phyloP scores from a whole-genome alignment of 139 green algal genomes.

The Desmodesmus armatus region DNA sequence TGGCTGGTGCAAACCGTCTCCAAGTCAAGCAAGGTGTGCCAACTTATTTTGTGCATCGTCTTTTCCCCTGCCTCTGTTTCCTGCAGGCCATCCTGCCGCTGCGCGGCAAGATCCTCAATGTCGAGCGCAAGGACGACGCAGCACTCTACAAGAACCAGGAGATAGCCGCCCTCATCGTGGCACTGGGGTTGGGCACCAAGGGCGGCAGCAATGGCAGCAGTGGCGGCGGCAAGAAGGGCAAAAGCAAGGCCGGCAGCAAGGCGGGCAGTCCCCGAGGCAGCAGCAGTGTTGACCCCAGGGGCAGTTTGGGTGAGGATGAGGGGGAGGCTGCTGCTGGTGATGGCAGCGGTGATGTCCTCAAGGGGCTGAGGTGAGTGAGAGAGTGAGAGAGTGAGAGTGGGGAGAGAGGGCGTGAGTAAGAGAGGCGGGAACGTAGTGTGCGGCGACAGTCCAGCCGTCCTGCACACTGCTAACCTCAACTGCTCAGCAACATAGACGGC shows the following conservation, averaged over 20 bases:
- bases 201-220: slow-evolving; percentile 50
- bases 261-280: neutral
- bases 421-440: neutral
- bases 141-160: slow-evolving; percentile 96
- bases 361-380: slow-evolving; percentile 34
- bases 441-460: neutral
- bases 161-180: slow-evolving; percentile 93
- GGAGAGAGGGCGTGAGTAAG: neutral
- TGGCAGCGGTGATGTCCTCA: neutral
- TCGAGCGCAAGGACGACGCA: slow-evolving; percentile 79
- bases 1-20: no score
- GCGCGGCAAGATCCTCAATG: slow-evolving; percentile 98
- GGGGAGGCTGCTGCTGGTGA: slow-evolving; percentile 13
- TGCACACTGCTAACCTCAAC: neutral
- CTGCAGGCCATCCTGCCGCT: slow-evolving; percentile 94
- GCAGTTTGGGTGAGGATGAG: neutral
- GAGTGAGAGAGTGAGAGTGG: no score
- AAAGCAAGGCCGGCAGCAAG: slow-evolving; percentile 32
- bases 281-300: neutral
- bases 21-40: no score
- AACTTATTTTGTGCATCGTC: no score
- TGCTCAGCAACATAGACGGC: neutral
- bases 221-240: slow-evolving; percentile 28
- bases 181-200: slow-evolving; percentile 90
- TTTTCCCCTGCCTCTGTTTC: neutral